Conservation (phyloP, 306 rosid species). For the Gleditsia sinensis region DNA sequence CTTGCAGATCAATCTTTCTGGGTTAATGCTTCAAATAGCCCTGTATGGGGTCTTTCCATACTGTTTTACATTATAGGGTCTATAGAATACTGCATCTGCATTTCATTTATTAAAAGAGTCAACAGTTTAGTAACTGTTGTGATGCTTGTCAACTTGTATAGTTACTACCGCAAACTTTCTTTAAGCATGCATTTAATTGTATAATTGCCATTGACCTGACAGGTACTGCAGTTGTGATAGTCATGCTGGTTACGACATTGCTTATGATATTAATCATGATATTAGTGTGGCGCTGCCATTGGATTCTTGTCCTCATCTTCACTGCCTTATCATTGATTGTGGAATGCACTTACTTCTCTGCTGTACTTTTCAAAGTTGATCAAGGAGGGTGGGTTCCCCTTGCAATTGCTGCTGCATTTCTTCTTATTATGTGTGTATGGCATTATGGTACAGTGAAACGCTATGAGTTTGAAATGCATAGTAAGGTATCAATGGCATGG, state of each 20-base stretch:
- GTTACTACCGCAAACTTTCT: constrained; percentile 9
- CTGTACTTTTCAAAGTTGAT: constrained; percentile 79
- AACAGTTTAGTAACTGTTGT: not conserved
- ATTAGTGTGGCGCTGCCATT: constrained; percentile 93
- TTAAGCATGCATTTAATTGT: constrained; percentile 15
- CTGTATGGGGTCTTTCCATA: not conserved
- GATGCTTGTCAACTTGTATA: not conserved
- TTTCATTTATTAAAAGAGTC: not conserved
- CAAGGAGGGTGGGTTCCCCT: constrained; percentile 99
- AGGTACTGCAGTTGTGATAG: constrained; percentile 92
- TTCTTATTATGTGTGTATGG: constrained; percentile 85
- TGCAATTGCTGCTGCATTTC: constrained; percentile 75
- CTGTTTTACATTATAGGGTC: not conserved
- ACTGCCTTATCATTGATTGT: constrained; percentile 68
- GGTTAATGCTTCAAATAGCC: not conserved
- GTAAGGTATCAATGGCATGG: constrained; percentile 98
- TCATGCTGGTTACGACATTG: constrained; percentile 85
- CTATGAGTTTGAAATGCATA: constrained; percentile 84
- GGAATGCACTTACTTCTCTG: constrained; percentile 83
- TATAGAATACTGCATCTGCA: not conserved
- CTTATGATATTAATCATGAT: constrained; percentile 90
- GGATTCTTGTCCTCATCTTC: constrained; percentile 76
- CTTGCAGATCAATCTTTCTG: not conserved
- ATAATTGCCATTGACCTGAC: constrained; percentile 42
- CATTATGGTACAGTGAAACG: constrained; percentile 85